These are phyloP conservation scores for Botrytis aclada DNA, from an alignment of 2,329 filamentous ascomycete species.

Conservation along the genomic window DNA sequence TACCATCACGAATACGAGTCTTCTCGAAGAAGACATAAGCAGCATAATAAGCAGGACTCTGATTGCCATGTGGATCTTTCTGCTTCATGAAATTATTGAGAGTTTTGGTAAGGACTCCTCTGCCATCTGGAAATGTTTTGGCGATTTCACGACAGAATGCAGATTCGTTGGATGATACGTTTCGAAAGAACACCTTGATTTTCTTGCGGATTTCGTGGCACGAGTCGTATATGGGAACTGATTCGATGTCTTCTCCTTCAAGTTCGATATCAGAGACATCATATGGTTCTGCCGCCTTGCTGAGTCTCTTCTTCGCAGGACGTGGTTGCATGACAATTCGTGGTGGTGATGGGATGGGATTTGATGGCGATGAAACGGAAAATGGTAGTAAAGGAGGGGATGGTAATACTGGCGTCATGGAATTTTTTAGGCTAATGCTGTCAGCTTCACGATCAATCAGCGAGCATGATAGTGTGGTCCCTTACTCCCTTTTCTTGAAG, in stretches of 20 bases:
- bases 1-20: slow-evolving; percentile 48
- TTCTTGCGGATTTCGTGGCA: not conserved
- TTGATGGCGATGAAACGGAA: not conserved
- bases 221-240: not conserved
- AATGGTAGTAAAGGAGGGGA: not conserved
- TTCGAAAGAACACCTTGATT: not conserved
- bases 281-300: not conserved
- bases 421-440: not conserved
- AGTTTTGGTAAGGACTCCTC: not conserved
- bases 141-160: not conserved
- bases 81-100: not conserved
- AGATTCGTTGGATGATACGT: not conserved
- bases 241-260: not conserved
- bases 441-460: not conserved
- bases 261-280: not conserved
- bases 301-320: not conserved
- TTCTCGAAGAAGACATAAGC: slow-evolving; percentile 60
- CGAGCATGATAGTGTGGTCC: not conserved
- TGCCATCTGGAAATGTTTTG: not conserved
- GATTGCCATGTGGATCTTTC: not conserved
- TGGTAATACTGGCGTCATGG: not conserved
- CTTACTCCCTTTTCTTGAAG: not conserved
- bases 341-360: not conserved
- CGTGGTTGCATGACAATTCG: not conserved
- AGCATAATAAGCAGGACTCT: slow-evolving; percentile 49